Evolutionary conservation across 2,329 filamentous ascomycete species (phyloP).

Genomic region (Beauveria brongniartii): DNA sequence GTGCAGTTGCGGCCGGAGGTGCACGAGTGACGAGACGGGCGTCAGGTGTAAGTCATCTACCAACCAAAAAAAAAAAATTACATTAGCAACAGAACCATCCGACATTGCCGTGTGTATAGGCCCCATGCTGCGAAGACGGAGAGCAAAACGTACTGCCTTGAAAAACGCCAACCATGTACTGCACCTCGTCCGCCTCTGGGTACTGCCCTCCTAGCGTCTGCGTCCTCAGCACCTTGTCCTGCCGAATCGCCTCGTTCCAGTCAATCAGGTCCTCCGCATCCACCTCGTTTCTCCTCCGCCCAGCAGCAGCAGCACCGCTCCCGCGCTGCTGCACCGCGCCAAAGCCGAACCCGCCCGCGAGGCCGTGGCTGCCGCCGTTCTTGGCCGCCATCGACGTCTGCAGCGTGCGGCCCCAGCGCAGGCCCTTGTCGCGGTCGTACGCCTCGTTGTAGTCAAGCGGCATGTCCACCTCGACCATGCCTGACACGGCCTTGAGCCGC

Average conservation of each 20-base stretch:
- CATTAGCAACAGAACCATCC: not conserved
- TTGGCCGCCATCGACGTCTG: conserved; percentile 50
- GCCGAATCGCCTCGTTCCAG: conserved; percentile 60
- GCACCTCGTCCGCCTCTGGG: conserved; percentile 58
- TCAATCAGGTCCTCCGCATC: conserved; percentile 41
- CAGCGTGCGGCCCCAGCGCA: conserved; percentile 74
- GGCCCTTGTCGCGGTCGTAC: conserved; percentile 78
- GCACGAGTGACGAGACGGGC: conserved; percentile 71
- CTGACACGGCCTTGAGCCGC: conserved; percentile 72
- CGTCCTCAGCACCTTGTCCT: conserved; percentile 64
- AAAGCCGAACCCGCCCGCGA: conserved; percentile 66
- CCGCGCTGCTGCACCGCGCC: conserved; percentile 37
- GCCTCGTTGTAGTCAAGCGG: conserved; percentile 63
- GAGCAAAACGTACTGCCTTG: conserved; percentile 54
- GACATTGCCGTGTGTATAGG: too few relatives aligned
- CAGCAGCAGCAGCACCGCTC: conserved; percentile 19
- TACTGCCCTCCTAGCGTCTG: conserved; percentile 84
- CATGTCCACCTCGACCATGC: conserved; percentile 89
- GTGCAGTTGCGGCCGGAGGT: conserved; percentile 85
- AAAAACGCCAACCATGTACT: conserved; percentile 93
- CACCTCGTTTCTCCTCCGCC: conserved; percentile 27
- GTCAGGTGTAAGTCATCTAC: conserved; percentile 80
- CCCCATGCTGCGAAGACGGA: not conserved
- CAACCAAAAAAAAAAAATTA: fast-evolving
- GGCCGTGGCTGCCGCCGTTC: conserved; percentile 58